These are phyloP conservation scores for Prunus yedoensis DNA, from an alignment of 331 rosid genomes.

Conservation along the genomic window DNA sequence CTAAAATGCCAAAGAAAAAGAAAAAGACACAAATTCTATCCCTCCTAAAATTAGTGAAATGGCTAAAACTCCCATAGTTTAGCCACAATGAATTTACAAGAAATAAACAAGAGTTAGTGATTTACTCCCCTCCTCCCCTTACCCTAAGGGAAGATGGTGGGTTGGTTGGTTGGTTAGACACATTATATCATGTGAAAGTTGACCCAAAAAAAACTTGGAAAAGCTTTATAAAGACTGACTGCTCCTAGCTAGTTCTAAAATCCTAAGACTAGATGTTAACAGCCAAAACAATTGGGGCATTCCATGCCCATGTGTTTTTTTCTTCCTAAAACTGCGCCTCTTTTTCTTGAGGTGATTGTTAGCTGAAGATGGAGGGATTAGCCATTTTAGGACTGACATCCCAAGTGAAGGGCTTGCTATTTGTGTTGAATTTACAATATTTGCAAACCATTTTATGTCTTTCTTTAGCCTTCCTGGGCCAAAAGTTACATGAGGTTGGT, in stretches of 20 bases:
- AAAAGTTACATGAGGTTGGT: slow-evolving; percentile 32
- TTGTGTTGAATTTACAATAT: slow-evolving; percentile 55
- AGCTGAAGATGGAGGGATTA: slow-evolving; percentile 49
- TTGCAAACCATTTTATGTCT: slow-evolving; percentile 38
- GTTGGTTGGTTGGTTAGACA: slow-evolving; percentile 39
- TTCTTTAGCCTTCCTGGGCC: slow-evolving; percentile 56
- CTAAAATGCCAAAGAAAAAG: neutral
- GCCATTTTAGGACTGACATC: slow-evolving; percentile 28
- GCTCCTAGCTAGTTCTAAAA: slow-evolving; percentile 29
- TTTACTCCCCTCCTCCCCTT: slow-evolving; percentile 52
- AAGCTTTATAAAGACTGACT: slow-evolving; percentile 32
- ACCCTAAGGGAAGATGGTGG: slow-evolving; percentile 54
- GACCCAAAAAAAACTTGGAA: slow-evolving; percentile 16
- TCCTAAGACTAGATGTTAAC: slow-evolving; percentile 51
- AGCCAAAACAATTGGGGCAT: slow-evolving; percentile 66
- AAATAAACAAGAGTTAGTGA: slow-evolving; percentile 30
- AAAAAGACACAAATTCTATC: slow-evolving; percentile 36
- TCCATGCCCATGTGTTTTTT: slow-evolving; percentile 50
- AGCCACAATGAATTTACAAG: slow-evolving; percentile 76
- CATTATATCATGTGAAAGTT: slow-evolving; percentile 43
- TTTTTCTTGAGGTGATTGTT: slow-evolving; percentile 39
- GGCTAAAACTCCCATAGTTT: slow-evolving; percentile 75
- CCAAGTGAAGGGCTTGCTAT: slow-evolving; percentile 37
- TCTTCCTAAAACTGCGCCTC: slow-evolving; percentile 37
- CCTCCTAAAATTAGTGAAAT: slow-evolving; percentile 54